A percentile compares a stretch with the other conserved stretches of the same genome.
phyloP scores from a whole-genome alignment of 1,284 basidiomycete species.

The Kalmanozyma brasiliensis region DNA sequence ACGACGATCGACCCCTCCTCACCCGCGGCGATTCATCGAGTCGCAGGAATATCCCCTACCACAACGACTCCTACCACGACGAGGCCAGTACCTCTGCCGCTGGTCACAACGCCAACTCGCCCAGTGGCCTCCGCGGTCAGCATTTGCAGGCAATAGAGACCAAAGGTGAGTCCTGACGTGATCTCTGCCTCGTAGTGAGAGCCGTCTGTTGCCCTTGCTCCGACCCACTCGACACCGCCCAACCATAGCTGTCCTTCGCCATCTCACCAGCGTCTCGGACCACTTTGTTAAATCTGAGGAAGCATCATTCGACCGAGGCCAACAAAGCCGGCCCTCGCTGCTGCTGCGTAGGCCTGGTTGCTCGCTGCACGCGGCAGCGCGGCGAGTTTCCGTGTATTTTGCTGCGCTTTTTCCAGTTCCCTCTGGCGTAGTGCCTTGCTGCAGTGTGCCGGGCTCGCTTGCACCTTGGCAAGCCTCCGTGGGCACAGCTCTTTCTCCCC shows the following conservation, averaged over 20 bases:
- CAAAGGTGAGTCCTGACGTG: constrained; percentile 40
- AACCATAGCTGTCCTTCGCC: not conserved
- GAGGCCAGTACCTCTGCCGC: constrained; percentile 7
- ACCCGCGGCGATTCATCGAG: constrained; percentile 22
- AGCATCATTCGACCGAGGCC: too few relatives aligned
- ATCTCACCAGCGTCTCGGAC: too few relatives aligned
- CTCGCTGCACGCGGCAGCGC: constrained; percentile 4
- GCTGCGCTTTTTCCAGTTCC: constrained; percentile 1
- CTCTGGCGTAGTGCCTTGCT: constrained; percentile 3
- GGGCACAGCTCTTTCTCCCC: not conserved
- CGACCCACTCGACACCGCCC: not conserved
- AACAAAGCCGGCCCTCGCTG: too few relatives aligned
- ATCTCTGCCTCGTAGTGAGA: not conserved
- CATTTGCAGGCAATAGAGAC: constrained; percentile 41
- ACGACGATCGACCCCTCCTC: constrained; percentile 10
- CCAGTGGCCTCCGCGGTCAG: constrained; percentile 21
- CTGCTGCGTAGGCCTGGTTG: too few relatives aligned
- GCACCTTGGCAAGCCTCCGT: constrained; percentile 2
- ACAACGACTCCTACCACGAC: constrained; percentile 6
- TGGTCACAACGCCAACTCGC: constrained; percentile 10
- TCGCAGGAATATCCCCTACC: constrained; percentile 9
- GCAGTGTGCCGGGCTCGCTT: not conserved
- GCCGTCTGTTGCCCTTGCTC: constrained; percentile 10
- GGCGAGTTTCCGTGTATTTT: constrained; percentile 2
- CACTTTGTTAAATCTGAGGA: too few relatives aligned